phyloP scores from a whole-genome alignment of 1,284 basidiomycete genomes.

The Irpex lacteus region DNA sequence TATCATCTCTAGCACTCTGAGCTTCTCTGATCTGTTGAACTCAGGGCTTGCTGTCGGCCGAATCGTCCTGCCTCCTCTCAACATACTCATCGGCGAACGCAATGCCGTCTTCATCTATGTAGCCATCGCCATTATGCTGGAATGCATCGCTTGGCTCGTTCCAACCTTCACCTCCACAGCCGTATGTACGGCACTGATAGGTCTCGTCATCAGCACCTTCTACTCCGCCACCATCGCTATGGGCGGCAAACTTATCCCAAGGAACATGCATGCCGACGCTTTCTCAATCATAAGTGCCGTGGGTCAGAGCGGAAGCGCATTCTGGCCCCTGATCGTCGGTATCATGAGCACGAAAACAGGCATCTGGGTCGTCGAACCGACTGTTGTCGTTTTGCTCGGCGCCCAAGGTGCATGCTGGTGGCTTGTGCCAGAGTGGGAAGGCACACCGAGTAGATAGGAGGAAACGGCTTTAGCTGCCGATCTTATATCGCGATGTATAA shows the following conservation, averaged over 20 bases:
- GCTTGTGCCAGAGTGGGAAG: constrained; percentile 23
- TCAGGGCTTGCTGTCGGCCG: constrained; percentile 30
- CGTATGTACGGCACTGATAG: constrained; percentile 31
- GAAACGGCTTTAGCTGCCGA: background rate
- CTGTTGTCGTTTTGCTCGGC: constrained; percentile 26
- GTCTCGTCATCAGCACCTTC: constrained; percentile 33
- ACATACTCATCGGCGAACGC: constrained; percentile 31
- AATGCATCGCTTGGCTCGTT: constrained; percentile 30
- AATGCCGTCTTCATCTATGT: constrained; percentile 31
- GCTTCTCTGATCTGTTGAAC: background rate
- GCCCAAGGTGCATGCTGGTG: constrained; percentile 27
- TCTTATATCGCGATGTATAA: background rate
- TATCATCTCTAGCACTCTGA: background rate
- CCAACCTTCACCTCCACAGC: constrained; percentile 30
- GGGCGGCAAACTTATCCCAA: constrained; percentile 29
- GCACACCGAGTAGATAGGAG: constrained; percentile 12
- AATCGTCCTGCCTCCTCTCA: constrained; percentile 30
- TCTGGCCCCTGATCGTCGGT: constrained; percentile 33
- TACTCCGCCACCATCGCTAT: constrained; percentile 31
- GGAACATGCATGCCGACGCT: constrained; percentile 31
- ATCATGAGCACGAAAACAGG: constrained; percentile 33
- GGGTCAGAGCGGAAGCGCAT: constrained; percentile 32
- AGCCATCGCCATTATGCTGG: constrained; percentile 27
- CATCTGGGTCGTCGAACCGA: constrained; percentile 32
- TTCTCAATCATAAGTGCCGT: constrained; percentile 32